These are phyloP conservation scores for Neurospora sp. DNA, from an alignment of 495 filamentous ascomycete genomes.

Conservation along the genomic window DNA sequence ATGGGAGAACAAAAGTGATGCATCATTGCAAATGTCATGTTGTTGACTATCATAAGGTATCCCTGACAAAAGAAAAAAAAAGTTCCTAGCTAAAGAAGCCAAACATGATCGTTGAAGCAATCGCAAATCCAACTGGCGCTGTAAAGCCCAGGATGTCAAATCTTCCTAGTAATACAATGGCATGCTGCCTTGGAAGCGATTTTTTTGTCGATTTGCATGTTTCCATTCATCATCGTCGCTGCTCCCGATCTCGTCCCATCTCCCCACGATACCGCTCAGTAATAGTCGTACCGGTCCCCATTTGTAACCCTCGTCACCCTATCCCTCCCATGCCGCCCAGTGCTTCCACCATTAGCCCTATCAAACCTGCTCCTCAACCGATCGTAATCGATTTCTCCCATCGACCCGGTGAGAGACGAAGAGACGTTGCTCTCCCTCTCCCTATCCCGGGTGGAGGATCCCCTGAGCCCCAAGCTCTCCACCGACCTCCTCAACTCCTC, in stretches of 20 bases:
- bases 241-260: neutral
- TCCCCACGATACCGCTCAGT: neutral
- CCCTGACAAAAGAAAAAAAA: neutral
- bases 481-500: slow-evolving; percentile 16
- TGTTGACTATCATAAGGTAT: neutral
- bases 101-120: neutral
- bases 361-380: slow-evolving; percentile 6
- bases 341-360: slow-evolving; percentile 2
- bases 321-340: slow-evolving; percentile 1
- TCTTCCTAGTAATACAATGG: neutral
- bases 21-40: neutral
- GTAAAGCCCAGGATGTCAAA: neutral
- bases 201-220: neutral
- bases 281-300: slow-evolving; percentile 1
- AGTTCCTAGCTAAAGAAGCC: neutral
- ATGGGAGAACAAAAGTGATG: neutral
- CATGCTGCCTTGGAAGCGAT: neutral
- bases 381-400: neutral
- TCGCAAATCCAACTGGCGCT: neutral
- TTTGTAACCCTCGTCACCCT: neutral
- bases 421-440: neutral
- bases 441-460: slow-evolving; percentile 4
- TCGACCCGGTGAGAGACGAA: slow-evolving; percentile 1
- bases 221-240: neutral
- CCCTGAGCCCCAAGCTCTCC: slow-evolving; percentile 14